Percentiles rank a stretch among this genome's conserved stretches.
Evolutionary conservation across 2,329 filamentous ascomycete species (phyloP).

Genomic region (Phialocephala sp.): DNA sequence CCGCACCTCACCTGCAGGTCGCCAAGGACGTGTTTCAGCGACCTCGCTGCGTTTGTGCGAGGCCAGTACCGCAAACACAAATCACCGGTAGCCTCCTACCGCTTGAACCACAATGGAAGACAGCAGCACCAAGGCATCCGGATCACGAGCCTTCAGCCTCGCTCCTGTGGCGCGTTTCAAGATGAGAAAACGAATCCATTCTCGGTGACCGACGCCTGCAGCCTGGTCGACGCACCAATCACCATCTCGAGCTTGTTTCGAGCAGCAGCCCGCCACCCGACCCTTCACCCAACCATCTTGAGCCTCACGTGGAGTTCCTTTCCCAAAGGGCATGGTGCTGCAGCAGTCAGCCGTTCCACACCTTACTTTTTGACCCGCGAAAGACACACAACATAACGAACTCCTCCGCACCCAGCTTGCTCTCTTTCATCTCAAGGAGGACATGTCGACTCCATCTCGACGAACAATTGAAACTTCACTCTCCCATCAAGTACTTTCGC

Average conservation of each 20-base stretch:
- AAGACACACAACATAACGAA: not conserved
- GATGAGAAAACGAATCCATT: not conserved
- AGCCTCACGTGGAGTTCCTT: conserved; percentile 9
- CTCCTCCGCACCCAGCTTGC: not conserved
- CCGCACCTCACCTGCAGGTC: not conserved
- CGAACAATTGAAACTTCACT: conserved; percentile 27
- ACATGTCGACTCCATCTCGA: conserved; percentile 28
- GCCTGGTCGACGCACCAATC: not conserved
- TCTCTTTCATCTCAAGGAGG: conserved; percentile 2
- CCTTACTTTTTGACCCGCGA: not conserved
- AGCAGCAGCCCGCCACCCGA: not conserved
- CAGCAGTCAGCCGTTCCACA: conserved; percentile 14
- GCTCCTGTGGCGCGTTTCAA: conserved; percentile 7
- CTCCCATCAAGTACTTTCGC: not conserved
- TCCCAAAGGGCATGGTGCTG: not conserved
- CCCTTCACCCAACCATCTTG: conserved; percentile 9
- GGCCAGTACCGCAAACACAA: too few species aligned
- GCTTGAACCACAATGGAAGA: conserved; percentile 3
- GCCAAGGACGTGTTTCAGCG: not conserved
- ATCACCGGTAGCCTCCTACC: not conserved
- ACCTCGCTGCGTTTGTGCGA: not conserved
- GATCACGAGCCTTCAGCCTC: not conserved
- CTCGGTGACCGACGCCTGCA: conserved; percentile 1
- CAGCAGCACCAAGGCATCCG: not conserved
- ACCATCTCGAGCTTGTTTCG: not conserved